Conservation (phyloP, 2,329 filamentous ascomycete genomes). For the Daldinia sp. region DNA sequence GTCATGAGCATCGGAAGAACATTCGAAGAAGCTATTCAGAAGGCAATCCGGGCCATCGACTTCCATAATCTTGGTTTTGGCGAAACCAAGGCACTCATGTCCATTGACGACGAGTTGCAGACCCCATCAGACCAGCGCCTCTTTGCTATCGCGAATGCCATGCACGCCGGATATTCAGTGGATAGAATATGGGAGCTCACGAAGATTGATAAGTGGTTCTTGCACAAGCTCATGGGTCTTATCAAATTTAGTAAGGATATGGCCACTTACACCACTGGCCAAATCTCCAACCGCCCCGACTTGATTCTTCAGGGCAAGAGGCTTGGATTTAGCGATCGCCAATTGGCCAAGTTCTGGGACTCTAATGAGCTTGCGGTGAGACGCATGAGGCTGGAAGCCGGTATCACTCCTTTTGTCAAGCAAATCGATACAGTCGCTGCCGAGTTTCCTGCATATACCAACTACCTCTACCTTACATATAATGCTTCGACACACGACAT, state of each 20-base stretch:
- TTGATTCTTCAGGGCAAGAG: conserved; percentile 88
- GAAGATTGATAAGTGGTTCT: conserved; percentile 99
- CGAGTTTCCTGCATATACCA: conserved; percentile 93
- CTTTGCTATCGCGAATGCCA: conserved; percentile 97
- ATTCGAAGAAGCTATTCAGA: conserved; percentile 98
- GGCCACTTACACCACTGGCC: conserved; percentile 72
- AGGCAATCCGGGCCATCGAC: conserved; percentile 95
- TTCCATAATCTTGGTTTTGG: conserved; percentile 96
- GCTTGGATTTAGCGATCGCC: conserved; percentile 92
- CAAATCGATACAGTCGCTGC: conserved; percentile 99
- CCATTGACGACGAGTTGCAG: conserved; percentile 94
- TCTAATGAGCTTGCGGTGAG: conserved; percentile 94
- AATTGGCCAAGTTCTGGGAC: conserved; percentile 92
- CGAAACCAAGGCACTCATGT: conserved; percentile 91
- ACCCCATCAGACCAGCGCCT: conserved; percentile 97
- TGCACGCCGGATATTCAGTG: conserved; percentile 92
- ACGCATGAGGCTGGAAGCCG: conserved; percentile 83
- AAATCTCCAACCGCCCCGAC: conserved; percentile 72
- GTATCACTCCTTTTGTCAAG: conserved; percentile 91
- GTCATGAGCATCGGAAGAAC: conserved; percentile 98
- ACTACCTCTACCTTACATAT: conserved; percentile 97
- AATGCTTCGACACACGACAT: conserved; percentile 90
- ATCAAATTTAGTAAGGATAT: conserved; percentile 89
- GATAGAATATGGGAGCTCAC: conserved; percentile 99
- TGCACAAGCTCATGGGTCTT: conserved; percentile 89